Evolutionary conservation across 352 stramenopile genomes (phyloP), one percentile per base, ranked within the genome.

Genomic region (Aphanomyces cochlioides): DNA sequence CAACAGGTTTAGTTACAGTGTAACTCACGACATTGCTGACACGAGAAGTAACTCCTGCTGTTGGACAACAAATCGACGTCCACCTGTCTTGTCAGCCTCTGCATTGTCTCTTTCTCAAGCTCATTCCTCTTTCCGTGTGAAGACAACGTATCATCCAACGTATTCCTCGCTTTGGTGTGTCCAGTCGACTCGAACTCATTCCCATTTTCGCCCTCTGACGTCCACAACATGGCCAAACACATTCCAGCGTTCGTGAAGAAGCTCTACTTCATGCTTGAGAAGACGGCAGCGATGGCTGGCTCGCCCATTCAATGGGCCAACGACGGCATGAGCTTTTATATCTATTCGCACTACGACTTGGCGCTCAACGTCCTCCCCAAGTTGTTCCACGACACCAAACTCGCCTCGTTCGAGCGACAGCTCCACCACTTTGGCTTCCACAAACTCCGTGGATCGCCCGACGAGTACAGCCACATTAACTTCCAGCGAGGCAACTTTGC

Each of bases 201-300:
- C 28, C 28, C 28, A 28, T 28, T 28, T 28, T 28, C 28, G 28
- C 28, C 28, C 28, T 28, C 28, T 28, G 10, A 50, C 43, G 43
- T 50, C 43, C 10, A 50, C 43, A n/a, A 50, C 43, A n/a, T n/a
- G 43, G 17, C 43, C 10, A 12, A 50, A n/a, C 43, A 50, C 43
- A 50, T 50, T 50, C 17, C 43, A n/a, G 10, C 43, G 10, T 50
- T 50, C 17, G 43, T 50, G 10, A 50, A 50, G 43, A 50, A 50
- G 43, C 43, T 50, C 43, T 50, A 50, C 43, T 50, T 50, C 17
- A 50, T 50, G 43, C 43, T 50, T 50, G 43, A 50, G 17, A 50
- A 50, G 43, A n/a, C 43, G 10, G 10, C 10, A 12, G 43, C 43
- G 17, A 12, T n/a, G 43, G 43, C 43, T n/a, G 28, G 28, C 28